Base-by-base conservation (phyloP, 192 early-diverging fungal species). In the Oehlia diaphana region DNA sequence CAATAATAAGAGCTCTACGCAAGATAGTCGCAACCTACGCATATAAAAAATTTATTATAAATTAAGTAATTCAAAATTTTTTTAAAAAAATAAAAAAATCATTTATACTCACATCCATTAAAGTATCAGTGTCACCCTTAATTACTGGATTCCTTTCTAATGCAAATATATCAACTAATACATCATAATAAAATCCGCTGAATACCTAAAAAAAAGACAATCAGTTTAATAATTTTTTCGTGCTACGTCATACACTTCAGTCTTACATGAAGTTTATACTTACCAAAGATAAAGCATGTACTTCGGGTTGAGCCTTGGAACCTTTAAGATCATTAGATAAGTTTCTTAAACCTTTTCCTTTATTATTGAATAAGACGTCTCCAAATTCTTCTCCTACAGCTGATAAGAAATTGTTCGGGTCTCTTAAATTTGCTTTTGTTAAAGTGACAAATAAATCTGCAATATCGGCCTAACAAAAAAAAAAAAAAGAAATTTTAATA, bases 301-400 rank as follows among this genome's bases (percentile, higher is more conserved):
- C 37, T 72, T 72, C 71, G 26, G 4, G 26, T 72, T 13, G 13
- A 26, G 44, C 71, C 33, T 16, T 4, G 10, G 71, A 72, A 47
- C 44, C 71, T 72, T 33, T 72, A 50, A 50, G n/a, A 10, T 8
- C 4, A 26, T 72, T 72, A 5, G 23, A 50, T 72, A 72, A 72
- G 23, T 72, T 72, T 72, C 71, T 72, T 53, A 72, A 50, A 3
- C 71, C 71, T 50, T 72, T 72, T 26, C 71, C 71, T 28, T 72
- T 47, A 53, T 72, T 72, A 5, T 72, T 28, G 37, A 31, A 72
- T 31, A 72, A 23, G 4, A 7, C 44, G 28, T 72, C 47, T 5
- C 71, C 71, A 72, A 72, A 72, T 72, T 72, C 71, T 72, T 72
- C 71, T 16, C 71, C 71, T 9, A 72, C 26, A 26, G 71, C 71